These are phyloP conservation scores for Porodaedalea pini DNA, from an alignment of 1,284 basidiomycete genomes.

Conservation along the genomic window DNA sequence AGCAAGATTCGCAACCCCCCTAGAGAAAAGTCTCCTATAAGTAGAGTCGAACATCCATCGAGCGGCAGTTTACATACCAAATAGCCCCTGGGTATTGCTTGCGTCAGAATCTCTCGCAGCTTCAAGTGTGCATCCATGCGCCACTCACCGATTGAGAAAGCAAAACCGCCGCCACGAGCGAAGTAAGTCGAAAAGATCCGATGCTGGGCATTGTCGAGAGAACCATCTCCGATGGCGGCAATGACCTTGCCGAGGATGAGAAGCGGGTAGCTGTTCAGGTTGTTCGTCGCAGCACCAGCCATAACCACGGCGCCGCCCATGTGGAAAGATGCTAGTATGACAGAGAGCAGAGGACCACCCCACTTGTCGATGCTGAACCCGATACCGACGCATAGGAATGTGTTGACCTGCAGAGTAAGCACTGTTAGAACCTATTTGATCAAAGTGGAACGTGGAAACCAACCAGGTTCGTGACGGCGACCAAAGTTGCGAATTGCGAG, in stretches of 20 bases:
- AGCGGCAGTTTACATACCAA: constrained; percentile 29
- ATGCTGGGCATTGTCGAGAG: constrained; percentile 45
- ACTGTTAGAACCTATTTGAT: not conserved
- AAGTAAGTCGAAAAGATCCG: constrained; percentile 46
- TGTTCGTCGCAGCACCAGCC: constrained; percentile 40
- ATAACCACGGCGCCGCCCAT: constrained; percentile 36
- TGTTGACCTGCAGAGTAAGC: constrained; percentile 35
- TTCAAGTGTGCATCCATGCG: not conserved
- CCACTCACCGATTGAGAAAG: constrained; percentile 38
- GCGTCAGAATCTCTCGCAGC: not conserved
- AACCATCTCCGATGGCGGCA: constrained; percentile 43
- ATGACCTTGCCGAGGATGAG: constrained; percentile 42
- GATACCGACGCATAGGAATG: constrained; percentile 40
- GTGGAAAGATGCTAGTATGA: constrained; percentile 37
- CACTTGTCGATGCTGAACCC: constrained; percentile 45
- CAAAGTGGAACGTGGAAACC: not conserved
- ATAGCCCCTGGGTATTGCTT: constrained; percentile 21
- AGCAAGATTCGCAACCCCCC: constrained; percentile 41
- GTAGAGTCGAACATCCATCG: no score
- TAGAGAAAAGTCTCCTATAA: constrained; percentile 9
- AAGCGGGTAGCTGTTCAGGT: constrained; percentile 39
- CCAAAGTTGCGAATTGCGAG: constrained; percentile 43
- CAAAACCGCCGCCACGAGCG: constrained; percentile 40
- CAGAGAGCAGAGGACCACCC: constrained; percentile 39
- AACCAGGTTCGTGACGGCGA: constrained; percentile 42